A percentile compares a stretch with the other conserved stretches of the same genome.
phyloP scores from a whole-genome alignment of 805 yeast genomes.

The Lipomyces lipofer region DNA sequence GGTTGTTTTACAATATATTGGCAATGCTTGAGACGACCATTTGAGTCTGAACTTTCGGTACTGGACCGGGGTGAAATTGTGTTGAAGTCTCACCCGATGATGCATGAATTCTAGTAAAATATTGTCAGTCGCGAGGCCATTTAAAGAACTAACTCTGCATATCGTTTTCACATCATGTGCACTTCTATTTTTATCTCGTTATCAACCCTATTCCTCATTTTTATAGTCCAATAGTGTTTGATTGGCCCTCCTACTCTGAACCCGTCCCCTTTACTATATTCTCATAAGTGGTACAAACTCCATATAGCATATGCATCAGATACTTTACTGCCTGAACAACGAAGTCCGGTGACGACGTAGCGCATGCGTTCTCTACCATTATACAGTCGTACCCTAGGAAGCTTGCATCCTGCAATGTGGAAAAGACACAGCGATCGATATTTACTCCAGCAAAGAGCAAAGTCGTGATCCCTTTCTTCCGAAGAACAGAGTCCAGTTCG shows the following conservation, averaged over 20 bases:
- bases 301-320: conserved; percentile 21
- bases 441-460: conserved; percentile 26
- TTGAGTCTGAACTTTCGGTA: no score
- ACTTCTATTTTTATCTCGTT: neutral
- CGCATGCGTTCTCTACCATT: conserved; percentile 29
- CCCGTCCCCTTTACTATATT: conserved; percentile 3
- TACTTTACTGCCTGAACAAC: conserved; percentile 21
- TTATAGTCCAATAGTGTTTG: neutral
- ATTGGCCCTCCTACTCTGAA: neutral
- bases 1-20: no score
- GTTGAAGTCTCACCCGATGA: no score
- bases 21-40: no score
- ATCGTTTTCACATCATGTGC: neutral
- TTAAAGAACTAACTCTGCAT: neutral
- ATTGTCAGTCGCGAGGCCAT: neutral
- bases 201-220: neutral
- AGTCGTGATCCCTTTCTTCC: conserved; percentile 18
- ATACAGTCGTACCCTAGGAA: conserved; percentile 28
- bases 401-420: conserved; percentile 26
- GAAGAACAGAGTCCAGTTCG: conserved; percentile 23
- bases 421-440: conserved; percentile 28
- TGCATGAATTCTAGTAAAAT: no score
- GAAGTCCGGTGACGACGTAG: conserved; percentile 27
- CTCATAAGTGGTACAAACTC: conserved; percentile 16
- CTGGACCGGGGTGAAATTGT: no score